Percentiles rank a stretch among this genome's conserved stretches.
Evolutionary conservation across 1,139 yeast species (phyloP).

Genomic region (Hanseniaspora uvarum): DNA sequence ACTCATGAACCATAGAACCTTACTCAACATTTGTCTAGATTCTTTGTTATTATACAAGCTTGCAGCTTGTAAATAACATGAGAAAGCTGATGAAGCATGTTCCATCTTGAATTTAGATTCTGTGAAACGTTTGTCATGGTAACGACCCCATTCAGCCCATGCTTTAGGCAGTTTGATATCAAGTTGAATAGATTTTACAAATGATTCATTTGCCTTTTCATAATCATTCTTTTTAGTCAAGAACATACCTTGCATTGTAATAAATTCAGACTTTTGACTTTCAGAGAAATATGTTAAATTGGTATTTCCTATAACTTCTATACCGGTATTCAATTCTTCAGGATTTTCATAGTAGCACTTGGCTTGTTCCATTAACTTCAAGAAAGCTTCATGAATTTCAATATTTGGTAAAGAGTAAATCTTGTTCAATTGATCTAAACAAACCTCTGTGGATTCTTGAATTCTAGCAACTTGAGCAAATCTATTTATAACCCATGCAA

Average conservation of each 20-base stretch:
- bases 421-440: conserved; percentile 83
- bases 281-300: conserved; percentile 92
- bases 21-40: conserved; percentile 74
- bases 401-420: conserved; percentile 93
- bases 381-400: conserved; percentile 95
- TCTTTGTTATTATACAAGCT: conserved; percentile 89
- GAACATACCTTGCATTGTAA: conserved; percentile 95
- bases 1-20: conserved; percentile 88
- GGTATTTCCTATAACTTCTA: conserved; percentile 93
- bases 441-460: conserved; percentile 94
- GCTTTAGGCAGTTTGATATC: conserved; percentile 92
- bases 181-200: conserved; percentile 93
- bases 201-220: conserved; percentile 95
- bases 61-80: conserved; percentile 95
- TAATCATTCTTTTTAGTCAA: conserved; percentile 78
- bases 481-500: conserved; percentile 96
- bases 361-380: conserved; percentile 92
- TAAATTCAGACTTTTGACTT: conserved; percentile 95
- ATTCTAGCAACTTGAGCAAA: conserved; percentile 98
- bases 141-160: conserved; percentile 99
- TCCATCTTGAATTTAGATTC: conserved; percentile 75
- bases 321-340: conserved; percentile 81
- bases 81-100: conserved; percentile 85
- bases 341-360: conserved; percentile 89
- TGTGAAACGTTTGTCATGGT: conserved; percentile 78